Evolutionary conservation across 2,329 filamentous ascomycete genomes (phyloP), one percentile per base, ranked within the genome.

Genomic region (Stachybotrys chartarum): DNA sequence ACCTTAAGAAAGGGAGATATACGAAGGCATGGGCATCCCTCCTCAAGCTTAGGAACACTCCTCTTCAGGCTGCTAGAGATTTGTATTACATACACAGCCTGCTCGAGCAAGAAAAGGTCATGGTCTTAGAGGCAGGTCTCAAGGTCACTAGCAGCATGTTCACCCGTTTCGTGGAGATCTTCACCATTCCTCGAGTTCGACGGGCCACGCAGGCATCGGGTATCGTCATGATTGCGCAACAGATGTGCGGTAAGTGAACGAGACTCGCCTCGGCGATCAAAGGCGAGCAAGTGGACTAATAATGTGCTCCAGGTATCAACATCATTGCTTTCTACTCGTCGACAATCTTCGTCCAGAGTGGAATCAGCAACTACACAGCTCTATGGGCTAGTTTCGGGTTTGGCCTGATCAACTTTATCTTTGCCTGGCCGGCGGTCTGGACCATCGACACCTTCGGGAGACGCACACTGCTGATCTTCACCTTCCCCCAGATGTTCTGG

Each of bases 221-320:
- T 59, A 81, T 81, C 1, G 84, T 89, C 60, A 90, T 90, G 85
- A 82, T 84, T 60, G 74, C 73, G 0, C 82, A 86, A 62, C 83
- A 86, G 63, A 78, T 86, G 72, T 84, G 81, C 57, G 82, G 81
- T 58, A 57, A 32, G 58, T 53, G n/a, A 42, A 42, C 35, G 14
- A 42, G 35, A 6, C 2, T 10, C 35, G 14, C 35, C 35, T 10
- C 14, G 14, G 5, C 35, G 24, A 24, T 24, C 24, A 24, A 24
- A 24, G 24, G 24, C 24, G 24, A 24, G 24, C 1, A 14, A 50
- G 5, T 50, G 3, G 47, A 24, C 30, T 53, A 5, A 24, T 17
- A 16, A 30, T 7, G 11, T 50, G 16, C 30, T 24, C 18, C 52
- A 51, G 52, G 53, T 30, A 68, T 78, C 62, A 78, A 78, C 54